phyloP scores from a whole-genome alignment of 1,284 basidiomycete species.

The Ceratorhiza oryzae-sativae region DNA sequence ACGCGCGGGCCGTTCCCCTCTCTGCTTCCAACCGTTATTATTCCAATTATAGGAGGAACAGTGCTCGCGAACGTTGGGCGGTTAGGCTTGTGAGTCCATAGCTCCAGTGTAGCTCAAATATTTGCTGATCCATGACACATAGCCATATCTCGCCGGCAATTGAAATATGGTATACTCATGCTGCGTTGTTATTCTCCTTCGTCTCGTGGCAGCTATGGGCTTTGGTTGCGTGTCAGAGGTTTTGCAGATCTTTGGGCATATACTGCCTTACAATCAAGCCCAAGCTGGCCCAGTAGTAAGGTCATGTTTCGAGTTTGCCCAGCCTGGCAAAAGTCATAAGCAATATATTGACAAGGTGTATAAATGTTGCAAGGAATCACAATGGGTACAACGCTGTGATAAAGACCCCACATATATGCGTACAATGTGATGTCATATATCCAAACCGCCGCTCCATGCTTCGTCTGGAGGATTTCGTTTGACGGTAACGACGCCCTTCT shows the following conservation, averaged over 20 bases:
- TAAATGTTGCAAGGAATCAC: background rate
- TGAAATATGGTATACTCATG: slow-evolving; percentile 42
- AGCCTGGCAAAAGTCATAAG: background rate
- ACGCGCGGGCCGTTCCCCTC: slow-evolving; percentile 44
- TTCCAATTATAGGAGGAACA: slow-evolving; percentile 42
- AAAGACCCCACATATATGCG: background rate
- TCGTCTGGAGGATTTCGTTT: slow-evolving; percentile 40
- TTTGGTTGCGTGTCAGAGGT: slow-evolving; percentile 41
- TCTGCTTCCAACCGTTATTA: slow-evolving; percentile 43
- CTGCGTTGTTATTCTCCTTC: slow-evolving; percentile 38
- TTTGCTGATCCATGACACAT: background rate
- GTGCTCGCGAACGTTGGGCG: slow-evolving; percentile 42
- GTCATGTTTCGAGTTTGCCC: slow-evolving; percentile 38
- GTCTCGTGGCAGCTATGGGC: slow-evolving; percentile 44
- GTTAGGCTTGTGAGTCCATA: slow-evolving; percentile 34
- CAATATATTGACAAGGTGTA: slow-evolving; percentile 1
- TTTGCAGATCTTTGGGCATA: slow-evolving; percentile 42
- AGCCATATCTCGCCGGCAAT: slow-evolving; percentile 5
- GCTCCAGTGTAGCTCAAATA: background rate
- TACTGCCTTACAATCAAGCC: slow-evolving; percentile 42
- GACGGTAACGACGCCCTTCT: slow-evolving; percentile 38
- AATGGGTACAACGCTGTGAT: background rate
- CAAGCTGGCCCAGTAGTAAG: slow-evolving; percentile 33
- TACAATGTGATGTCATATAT: background rate
- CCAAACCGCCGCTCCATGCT: slow-evolving; percentile 26